Evolutionary conservation across 345 rosid genomes (phyloP).

Genomic region (Acer negundo): DNA sequence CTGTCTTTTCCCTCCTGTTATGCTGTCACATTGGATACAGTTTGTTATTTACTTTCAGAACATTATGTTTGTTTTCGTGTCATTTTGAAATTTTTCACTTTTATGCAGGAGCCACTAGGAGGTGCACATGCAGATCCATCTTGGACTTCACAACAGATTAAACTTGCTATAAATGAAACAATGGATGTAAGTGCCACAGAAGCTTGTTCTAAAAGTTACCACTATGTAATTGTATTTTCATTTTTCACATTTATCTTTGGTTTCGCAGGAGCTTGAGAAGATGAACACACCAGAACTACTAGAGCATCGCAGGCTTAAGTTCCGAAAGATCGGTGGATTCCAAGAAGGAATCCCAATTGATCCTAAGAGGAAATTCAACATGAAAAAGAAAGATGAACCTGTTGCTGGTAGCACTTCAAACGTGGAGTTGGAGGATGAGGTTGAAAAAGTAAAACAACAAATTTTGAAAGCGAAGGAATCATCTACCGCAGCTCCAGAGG

Average conservation of each 20-base stretch:
- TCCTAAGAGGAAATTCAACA: slow-evolving; percentile 61
- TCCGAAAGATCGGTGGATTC: slow-evolving; percentile 81
- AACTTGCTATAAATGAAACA: slow-evolving; percentile 69
- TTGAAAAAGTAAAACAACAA: slow-evolving; percentile 66
- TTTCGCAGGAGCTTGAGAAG: slow-evolving; percentile 65
- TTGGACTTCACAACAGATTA: slow-evolving; percentile 90
- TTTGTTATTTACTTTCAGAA: slow-evolving; percentile 14
- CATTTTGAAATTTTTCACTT: slow-evolving; percentile 21
- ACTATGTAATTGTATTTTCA: slow-evolving; percentile 1
- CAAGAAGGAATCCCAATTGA: slow-evolving; percentile 66
- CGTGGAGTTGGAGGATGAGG: slow-evolving; percentile 61
- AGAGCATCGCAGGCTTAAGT: slow-evolving; percentile 74
- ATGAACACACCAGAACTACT: slow-evolving; percentile 70
- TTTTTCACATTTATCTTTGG: slow-evolving; percentile 13
- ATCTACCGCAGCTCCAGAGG: slow-evolving; percentile 53
- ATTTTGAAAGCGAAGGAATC: slow-evolving; percentile 66
- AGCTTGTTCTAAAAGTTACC: slow-evolving; percentile 13
- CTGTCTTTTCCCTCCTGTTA: not conserved
- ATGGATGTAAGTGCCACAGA: slow-evolving; percentile 67
- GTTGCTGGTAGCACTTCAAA: slow-evolving; percentile 40
- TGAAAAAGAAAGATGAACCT: slow-evolving; percentile 66
- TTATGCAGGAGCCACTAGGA: slow-evolving; percentile 84
- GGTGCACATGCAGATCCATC: slow-evolving; percentile 92
- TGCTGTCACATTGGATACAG: not conserved
- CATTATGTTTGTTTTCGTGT: slow-evolving; percentile 11